Conservation (phyloP, 768 basidiomycete genomes). For the Termitomyces bulborhizus region DNA sequence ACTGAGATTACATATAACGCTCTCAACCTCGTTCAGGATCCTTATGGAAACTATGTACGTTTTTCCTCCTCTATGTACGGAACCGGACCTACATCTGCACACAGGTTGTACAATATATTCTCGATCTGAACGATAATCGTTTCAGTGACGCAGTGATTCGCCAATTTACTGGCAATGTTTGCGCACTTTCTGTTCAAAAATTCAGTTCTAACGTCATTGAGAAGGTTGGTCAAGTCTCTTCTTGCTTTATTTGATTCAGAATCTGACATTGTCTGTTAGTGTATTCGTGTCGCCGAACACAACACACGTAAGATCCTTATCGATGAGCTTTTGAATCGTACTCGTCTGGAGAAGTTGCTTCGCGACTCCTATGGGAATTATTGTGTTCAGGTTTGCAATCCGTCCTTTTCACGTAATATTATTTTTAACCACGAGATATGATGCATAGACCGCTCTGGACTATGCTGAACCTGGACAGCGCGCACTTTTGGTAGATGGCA, state of each 20-base stretch:
- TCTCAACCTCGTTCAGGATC: conserved; percentile 95
- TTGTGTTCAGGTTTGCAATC: conserved; percentile 69
- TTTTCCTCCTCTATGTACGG: not conserved
- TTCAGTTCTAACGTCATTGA: conserved; percentile 99
- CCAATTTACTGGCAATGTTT: conserved; percentile 96
- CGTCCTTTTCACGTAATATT: not conserved
- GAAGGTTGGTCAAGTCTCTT: conserved; percentile 47
- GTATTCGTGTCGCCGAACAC: conserved; percentile 93
- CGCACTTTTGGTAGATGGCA: conserved; percentile 89
- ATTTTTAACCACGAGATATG: conserved; percentile 9
- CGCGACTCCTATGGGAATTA: conserved; percentile 97
- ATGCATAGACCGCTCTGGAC: conserved; percentile 82
- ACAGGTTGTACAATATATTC: conserved; percentile 96
- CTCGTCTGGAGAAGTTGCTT: conserved; percentile 89
- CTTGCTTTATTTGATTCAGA: not conserved
- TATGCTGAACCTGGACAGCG: conserved; percentile 96
- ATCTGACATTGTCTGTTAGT: conserved; percentile 29
- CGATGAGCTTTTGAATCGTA: conserved; percentile 90
- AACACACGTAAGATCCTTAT: conserved; percentile 91
- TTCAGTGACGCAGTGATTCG: conserved; percentile 98
- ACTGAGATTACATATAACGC: conserved; percentile 99
- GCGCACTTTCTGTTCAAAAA: conserved; percentile 96
- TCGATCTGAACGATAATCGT: conserved; percentile 96
- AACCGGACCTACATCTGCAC: conserved; percentile 3
- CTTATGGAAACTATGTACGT: conserved; percentile 86